Base-by-base conservation (phyloP, 257 asterid species). In the Fraxinus anomala region DNA sequence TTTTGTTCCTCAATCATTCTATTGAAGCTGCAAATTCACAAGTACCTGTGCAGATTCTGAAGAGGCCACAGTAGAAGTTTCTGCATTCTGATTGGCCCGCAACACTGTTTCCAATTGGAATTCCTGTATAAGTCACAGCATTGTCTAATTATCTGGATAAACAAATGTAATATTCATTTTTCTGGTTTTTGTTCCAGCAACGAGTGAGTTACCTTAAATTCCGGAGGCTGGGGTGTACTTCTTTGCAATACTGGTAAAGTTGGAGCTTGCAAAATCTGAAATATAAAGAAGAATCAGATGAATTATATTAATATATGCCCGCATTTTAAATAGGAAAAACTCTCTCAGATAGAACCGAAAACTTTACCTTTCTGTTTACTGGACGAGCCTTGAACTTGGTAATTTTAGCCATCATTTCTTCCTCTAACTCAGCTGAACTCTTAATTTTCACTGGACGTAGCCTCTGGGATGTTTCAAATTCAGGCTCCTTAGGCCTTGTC, bases 301-400 rank as follows among this genome's bases (percentile, higher is more conserved):
- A 49, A 49, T 13, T 12, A 4, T 14, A 4, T 3, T 14, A 13
- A 47, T 19, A 54, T 1, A n/a, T n/a, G 11, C 24, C 65, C 12
- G n/a, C 65, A 54, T 54, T 17, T 51, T 54, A n/a, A 54, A n/a
- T 54, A 54, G 26, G 12, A 54, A 54, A 51, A 19, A 19, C n/a
- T 14, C 61, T 17, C 7, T 51, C 23, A 51, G 6, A 51, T 51
- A 16, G 59, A 49, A 17, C 40, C 5, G n/a, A 14, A 23, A 68
- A 39, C 37, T 42, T 1, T 83, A 94, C 99, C 92, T 87, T 95
- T 84, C 90, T 95, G 82, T 91, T 93, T 24, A 93, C 5, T 0
- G 99, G 98, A 49, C 91, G 90, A 72, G 98, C 99, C 87, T 87
- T 93, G 68, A 95, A 95, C 90, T 93, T 91, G 1, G 99, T 97